Evolutionary conservation across 495 filamentous ascomycete genomes (phyloP).

Genomic region (Xylaria cubensis): DNA sequence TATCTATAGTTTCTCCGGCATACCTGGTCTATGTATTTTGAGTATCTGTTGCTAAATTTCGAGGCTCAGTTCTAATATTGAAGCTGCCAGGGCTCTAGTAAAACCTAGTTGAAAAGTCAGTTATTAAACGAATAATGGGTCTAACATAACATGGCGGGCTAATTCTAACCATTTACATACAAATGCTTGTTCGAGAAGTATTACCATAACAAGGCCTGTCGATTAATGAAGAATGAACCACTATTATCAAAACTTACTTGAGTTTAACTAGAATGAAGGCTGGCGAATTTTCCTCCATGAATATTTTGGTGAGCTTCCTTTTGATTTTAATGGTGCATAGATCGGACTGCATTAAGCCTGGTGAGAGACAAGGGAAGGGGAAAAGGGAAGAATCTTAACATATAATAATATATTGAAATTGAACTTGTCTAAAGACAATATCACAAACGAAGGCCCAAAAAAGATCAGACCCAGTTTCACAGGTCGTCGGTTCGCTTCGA

Average conservation of each 20-base stretch:
- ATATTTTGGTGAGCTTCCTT: not conserved
- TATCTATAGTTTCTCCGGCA: not conserved
- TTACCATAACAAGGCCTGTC: not conserved
- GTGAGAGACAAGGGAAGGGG: not conserved
- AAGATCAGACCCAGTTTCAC: not conserved
- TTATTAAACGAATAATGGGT: not conserved
- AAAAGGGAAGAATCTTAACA: not conserved
- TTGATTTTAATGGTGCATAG: not conserved
- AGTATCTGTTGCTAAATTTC: not conserved
- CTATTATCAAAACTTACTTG: not conserved
- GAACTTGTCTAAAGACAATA: not conserved
- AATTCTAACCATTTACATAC: not conserved
- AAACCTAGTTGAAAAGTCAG: not conserved
- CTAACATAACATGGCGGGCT: not conserved
- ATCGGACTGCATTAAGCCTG: too few relatives aligned
- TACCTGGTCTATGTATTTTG: not conserved
- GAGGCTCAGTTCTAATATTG: not conserved
- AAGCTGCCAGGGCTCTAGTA: not conserved
- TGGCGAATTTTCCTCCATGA: not conserved
- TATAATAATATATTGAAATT: not conserved
- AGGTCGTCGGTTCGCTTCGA: not conserved
- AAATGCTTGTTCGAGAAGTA: not conserved
- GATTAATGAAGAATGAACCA: not conserved
- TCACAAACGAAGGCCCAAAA: not conserved
- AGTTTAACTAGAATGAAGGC: not conserved